Percentiles rank a stretch among this genome's conserved stretches.
phyloP scores from a whole-genome alignment of 169 alveolate species.

The Cryptosporidium muris region DNA sequence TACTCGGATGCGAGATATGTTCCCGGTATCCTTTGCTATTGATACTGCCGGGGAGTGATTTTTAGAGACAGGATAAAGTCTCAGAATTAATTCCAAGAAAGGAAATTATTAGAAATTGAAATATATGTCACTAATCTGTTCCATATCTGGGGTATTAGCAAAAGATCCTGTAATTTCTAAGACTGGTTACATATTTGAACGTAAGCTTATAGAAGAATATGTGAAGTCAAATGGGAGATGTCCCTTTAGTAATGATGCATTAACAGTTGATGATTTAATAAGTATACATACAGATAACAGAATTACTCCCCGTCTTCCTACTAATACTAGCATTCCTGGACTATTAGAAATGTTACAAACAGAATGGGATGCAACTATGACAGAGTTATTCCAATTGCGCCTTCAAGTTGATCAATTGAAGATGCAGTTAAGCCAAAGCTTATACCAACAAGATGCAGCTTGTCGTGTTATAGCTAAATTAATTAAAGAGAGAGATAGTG shows the following conservation, averaged over 20 bases:
- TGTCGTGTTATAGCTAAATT: conserved; percentile 96
- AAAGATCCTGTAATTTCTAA: conserved; percentile 85
- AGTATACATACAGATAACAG: conserved; percentile 70
- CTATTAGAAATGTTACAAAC: conserved; percentile 88
- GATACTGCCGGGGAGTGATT: no score
- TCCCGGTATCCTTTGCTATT: no score
- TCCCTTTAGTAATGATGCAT: conserved; percentile 83
- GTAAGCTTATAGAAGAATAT: conserved; percentile 83
- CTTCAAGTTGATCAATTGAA: conserved; percentile 77
- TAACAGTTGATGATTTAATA: conserved; percentile 80
- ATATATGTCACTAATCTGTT: conserved; percentile 81
- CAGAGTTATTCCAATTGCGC: conserved; percentile 91
- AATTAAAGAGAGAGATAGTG: conserved; percentile 93
- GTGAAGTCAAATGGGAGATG: conserved; percentile 80
- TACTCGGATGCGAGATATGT: no score
- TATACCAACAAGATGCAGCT: conserved; percentile 98
- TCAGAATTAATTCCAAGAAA: no score
- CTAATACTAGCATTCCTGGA: conserved; percentile 93
- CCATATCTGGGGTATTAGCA: conserved; percentile 87
- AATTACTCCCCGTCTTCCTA: conserved; percentile 90
- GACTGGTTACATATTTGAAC: conserved; percentile 86
- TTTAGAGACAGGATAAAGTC: no score
- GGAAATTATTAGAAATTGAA: background rate
- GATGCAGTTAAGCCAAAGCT: conserved; percentile 93
- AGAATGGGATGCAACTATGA: conserved; percentile 96